Base-by-base conservation (phyloP, 2,329 filamentous ascomycete species). In the Ophiocordyceps camponoti-floridani region DNA sequence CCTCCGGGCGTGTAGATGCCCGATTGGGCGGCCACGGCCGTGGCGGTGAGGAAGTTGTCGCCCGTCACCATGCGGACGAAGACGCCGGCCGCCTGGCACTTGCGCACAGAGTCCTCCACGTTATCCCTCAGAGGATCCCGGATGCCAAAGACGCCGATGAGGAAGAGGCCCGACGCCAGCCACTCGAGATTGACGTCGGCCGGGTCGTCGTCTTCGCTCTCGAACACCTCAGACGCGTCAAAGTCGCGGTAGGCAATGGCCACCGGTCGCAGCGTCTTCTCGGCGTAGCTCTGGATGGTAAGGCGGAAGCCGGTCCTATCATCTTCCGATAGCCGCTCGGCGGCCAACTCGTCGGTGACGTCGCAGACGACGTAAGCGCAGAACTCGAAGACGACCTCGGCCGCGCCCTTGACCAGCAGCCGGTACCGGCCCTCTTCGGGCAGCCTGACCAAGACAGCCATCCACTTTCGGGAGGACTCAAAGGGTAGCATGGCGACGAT, bases 161-260 rank as follows among this genome's bases (percentile, higher is more conserved):
- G 66, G 12, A 64, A 61, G 41, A 67, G 51, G 40, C 78, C 71
- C 59, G 51, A 79, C 62, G 44, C 59, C 27, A 64, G 45, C 58
- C 60, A 62, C 47, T 62, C 59, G 13, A 64, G 47, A 31, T 62
- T 61, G 16, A 61, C 51, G n/a, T 53, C 48, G 4, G 58, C 57
- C 1, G 57, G 57, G 8, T 61, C 58, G 30, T 63, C 58, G 5
- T 55, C 54, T 4, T 55, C 52, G 30, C 70, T 56, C 10, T 75
- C 80, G 44, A 80, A 71, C 19, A 69, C 70, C 26, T 84, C 82
- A 72, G 79, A 83, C 47, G 65, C 67, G 27, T 77, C 70, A 47
- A 83, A 86, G 50, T 91, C 84, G 41, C 75, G 72, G 59, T 84
- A 87, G 4, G 83, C 70, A 49, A 88, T 68, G 16, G 75, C 82